Base-by-base conservation (phyloP, 257 asterid genomes). In the Capsicum pubescens region DNA sequence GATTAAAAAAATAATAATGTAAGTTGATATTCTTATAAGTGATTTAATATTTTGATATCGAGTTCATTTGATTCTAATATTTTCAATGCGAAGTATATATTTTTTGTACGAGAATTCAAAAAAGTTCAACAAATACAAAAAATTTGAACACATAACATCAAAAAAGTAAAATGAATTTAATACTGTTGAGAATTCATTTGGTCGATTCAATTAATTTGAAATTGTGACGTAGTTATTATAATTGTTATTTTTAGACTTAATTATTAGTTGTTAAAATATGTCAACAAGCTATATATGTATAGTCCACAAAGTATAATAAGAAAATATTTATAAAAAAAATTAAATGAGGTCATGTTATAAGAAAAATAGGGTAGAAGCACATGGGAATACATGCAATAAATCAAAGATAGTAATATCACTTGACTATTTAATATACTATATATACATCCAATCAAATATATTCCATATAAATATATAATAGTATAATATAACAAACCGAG, bases 311-410 rank as follows among this genome's bases (percentile, higher is more conserved):
- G 8, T n/a, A 19, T 17, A 16, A 71, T 26, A n/a, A 0, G 10
- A 44, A 48, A 44, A 9, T 44, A 50, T 26, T 16, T 10, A 46
- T n/a, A 2, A 19, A 48, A 72, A 72, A 35, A 48, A 19, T 19
- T 48, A 72, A 48, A 0, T 72, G 60, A 19, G 80, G n/a, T 72
- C 80, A 72, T 48, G 80, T 12, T 72, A 48, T 72, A 21, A 6
- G 44, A 72, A 72, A 72, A 19, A 10, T 48, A 19, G 80, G 80
- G 60, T 48, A 0, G 44, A 21, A 5, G 60, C 80, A 72, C 80
- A 74, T 74, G 80, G 60, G 17, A 72, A 48, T 72, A 12, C 60
- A 48, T 72, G 10, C 59, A 66, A 3, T 32, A 72, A 48, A 72
- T 46, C 59, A n/a, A 72, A 12, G 9, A 46, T 64, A 64, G 39